These are phyloP conservation scores for Populus hybrid DNA, from an alignment of 441 rosid genomes.

Conservation along the genomic window DNA sequence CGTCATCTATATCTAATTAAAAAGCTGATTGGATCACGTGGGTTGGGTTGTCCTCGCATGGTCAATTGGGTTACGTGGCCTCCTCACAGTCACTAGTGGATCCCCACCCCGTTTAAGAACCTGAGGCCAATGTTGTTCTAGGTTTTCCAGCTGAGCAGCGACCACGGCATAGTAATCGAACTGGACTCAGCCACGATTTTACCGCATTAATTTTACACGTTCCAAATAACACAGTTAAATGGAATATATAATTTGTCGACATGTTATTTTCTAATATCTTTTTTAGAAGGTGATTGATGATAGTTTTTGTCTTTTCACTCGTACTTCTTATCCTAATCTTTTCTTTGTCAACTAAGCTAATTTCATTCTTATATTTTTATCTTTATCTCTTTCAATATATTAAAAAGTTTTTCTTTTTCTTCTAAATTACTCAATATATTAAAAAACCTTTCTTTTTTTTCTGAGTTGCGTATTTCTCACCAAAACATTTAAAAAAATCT, in stretches of 20 bases:
- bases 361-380: too few relatives aligned
- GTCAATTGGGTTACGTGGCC: conserved; percentile 33
- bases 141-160: not conserved
- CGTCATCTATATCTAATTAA: too few relatives aligned
- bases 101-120: not conserved
- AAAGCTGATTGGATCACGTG: conserved; percentile 12
- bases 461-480: too few relatives aligned
- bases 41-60: conserved; percentile 23
- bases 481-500: too few relatives aligned
- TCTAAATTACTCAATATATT: too few relatives aligned
- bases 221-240: too few relatives aligned
- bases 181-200: not conserved
- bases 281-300: too few relatives aligned
- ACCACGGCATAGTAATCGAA: not conserved
- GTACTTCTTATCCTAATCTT: too few relatives aligned
- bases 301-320: not conserved
- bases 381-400: too few relatives aligned
- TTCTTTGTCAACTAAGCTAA: not conserved
- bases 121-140: conserved; percentile 15
- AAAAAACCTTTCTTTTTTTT: too few relatives aligned
- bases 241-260: too few relatives aligned
- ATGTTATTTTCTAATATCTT: rapidly evolving
- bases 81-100: not conserved
- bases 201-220: not conserved
- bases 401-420: too few relatives aligned